Percentiles rank a stretch among this genome's conserved stretches.
Evolutionary conservation across 345 rosid genomes (phyloP).

Genomic region (Ceriops decandra): DNA sequence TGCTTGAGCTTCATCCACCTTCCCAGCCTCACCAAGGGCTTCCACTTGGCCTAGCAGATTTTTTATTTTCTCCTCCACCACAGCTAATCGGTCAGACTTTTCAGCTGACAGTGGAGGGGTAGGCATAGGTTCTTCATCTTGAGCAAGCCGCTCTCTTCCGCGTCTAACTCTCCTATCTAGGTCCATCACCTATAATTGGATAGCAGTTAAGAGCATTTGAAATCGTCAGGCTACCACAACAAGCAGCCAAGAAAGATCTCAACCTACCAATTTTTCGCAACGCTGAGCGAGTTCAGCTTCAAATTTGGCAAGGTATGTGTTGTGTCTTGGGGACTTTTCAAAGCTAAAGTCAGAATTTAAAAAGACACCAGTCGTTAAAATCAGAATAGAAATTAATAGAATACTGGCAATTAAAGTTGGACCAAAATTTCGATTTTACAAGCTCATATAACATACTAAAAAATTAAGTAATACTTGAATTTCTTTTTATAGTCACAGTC

Average conservation of each 20-base stretch:
- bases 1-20: conserved; percentile 99
- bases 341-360: conserved; percentile 50
- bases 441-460: no score
- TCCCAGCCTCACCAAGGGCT: conserved; percentile 93
- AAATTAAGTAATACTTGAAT: no score
- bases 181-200: conserved; percentile 67
- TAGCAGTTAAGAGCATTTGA: conserved; percentile 1
- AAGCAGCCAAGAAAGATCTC: neutral
- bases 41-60: conserved; percentile 95
- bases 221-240: neutral
- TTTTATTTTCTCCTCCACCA: conserved; percentile 88
- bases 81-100: conserved; percentile 76
- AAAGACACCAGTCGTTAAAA: neutral
- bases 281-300: conserved; percentile 91
- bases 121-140: conserved; percentile 83
- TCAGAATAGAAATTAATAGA: no score
- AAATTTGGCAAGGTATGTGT: conserved; percentile 63
- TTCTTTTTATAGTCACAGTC: no score
- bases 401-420: no score
- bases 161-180: conserved; percentile 96
- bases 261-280: conserved; percentile 88
- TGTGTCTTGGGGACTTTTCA: conserved; percentile 82
- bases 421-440: no score
- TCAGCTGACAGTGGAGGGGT: conserved; percentile 69
- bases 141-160: conserved; percentile 93